A percentile compares a stretch with the other conserved stretches of the same genome.
These are phyloP conservation scores for Periglandula ipomoeae DNA, from an alignment of 2,329 filamentous ascomycete species.

Conservation along the genomic window DNA sequence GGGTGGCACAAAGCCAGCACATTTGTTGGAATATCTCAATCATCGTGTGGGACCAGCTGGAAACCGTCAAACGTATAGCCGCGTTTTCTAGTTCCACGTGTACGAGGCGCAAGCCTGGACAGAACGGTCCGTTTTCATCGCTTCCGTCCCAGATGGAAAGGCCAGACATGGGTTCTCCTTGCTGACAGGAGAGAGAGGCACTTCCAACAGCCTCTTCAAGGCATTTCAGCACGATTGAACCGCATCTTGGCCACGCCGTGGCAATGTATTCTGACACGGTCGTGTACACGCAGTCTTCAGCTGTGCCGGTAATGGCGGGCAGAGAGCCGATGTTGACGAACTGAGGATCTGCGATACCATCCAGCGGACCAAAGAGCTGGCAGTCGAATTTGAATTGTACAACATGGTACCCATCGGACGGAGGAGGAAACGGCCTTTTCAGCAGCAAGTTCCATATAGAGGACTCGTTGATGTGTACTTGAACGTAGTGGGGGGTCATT, in stretches of 20 bases:
- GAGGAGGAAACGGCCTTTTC: slow-evolving; percentile 22
- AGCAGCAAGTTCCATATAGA: slow-evolving; percentile 26
- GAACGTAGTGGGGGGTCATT: slow-evolving; percentile 25
- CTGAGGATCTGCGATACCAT: slow-evolving; percentile 20
- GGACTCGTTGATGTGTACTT: slow-evolving; percentile 29
- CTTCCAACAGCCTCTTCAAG: slow-evolving; percentile 23
- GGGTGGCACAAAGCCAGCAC: slow-evolving; percentile 26
- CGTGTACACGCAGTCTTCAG: slow-evolving; percentile 22
- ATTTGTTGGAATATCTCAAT: slow-evolving; percentile 28
- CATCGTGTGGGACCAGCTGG: slow-evolving; percentile 25
- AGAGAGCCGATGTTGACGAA: slow-evolving; percentile 20
- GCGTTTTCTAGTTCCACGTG: slow-evolving; percentile 26
- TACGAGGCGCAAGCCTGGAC: slow-evolving; percentile 22
- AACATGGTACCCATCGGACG: slow-evolving; percentile 24
- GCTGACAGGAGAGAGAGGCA: slow-evolving; percentile 16
- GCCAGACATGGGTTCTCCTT: slow-evolving; percentile 19
- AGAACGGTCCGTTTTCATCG: slow-evolving; percentile 16
- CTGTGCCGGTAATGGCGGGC: slow-evolving; percentile 25
- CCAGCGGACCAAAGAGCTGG: slow-evolving; percentile 20
- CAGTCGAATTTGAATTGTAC: slow-evolving; percentile 28
- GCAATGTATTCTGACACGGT: slow-evolving; percentile 24
- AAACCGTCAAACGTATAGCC: slow-evolving; percentile 22
- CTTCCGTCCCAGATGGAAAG: slow-evolving; percentile 28
- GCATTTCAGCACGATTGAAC: slow-evolving; percentile 19
- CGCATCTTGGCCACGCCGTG: slow-evolving; percentile 24